Conservation (phyloP, 164 flowering plant genomes). For the Kingdonia uniflora region DNA sequence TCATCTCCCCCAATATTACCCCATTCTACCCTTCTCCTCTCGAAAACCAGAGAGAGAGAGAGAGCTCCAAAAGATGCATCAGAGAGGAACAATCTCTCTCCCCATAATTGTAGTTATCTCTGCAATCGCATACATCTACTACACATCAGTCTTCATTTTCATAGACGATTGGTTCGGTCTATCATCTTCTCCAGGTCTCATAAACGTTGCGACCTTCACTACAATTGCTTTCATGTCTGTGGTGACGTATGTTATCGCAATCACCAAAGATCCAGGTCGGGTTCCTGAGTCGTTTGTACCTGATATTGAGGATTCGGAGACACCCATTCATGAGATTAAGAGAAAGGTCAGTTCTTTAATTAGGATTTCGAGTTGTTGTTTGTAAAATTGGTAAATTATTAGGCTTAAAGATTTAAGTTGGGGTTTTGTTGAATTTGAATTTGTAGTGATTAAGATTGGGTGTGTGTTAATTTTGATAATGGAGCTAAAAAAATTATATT, state of each 20-base stretch:
- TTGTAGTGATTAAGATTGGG: no score
- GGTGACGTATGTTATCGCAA: conserved; percentile 38
- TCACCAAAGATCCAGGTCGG: conserved; percentile 70
- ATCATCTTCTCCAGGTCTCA: conserved; percentile 60
- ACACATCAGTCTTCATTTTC: conserved; percentile 57
- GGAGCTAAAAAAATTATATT: no score
- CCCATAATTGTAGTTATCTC: conserved; percentile 56
- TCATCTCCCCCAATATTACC: neutral
- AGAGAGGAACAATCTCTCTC: conserved; percentile 33
- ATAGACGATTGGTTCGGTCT: conserved; percentile 83
- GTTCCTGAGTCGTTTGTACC: conserved; percentile 63
- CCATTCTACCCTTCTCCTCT: neutral
- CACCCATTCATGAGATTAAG: conserved; percentile 84
- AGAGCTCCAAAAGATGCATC: conserved; percentile 27
- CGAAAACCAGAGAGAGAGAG: neutral
- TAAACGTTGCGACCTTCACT: conserved; percentile 60
- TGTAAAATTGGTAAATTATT: neutral
- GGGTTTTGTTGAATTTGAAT: no score
- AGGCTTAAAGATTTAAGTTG: no score
- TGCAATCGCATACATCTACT: conserved; percentile 53
- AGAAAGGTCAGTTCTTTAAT: conserved; percentile 55
- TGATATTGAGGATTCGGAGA: conserved; percentile 65
- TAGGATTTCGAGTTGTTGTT: neutral
- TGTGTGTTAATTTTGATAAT: no score
- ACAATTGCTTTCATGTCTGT: conserved; percentile 43